Percentiles rank a stretch among this genome's conserved stretches.
Conservation (phyloP, 2,329 filamentous ascomycete genomes). For the Neurospora crassa region DNA sequence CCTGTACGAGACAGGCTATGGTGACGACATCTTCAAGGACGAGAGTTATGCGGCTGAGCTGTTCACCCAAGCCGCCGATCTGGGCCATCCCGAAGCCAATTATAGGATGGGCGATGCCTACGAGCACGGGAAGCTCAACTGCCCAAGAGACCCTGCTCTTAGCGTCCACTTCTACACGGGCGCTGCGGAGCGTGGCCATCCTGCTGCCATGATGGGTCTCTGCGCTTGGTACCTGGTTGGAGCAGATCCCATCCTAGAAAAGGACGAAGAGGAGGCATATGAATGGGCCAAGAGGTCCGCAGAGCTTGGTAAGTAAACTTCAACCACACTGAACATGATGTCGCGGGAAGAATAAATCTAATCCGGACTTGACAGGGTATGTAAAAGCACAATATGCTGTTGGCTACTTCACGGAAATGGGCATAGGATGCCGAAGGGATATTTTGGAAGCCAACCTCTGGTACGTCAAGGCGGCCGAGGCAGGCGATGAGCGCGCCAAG, state of each 20-base stretch:
- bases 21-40: constrained; percentile 88
- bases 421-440: constrained; percentile 88
- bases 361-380: constrained; percentile 37
- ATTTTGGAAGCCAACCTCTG: constrained; percentile 95
- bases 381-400: constrained; percentile 84
- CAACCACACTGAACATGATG: not conserved
- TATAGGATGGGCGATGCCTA: constrained; percentile 93
- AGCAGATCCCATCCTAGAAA: constrained; percentile 82
- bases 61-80: constrained; percentile 86
- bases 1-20: constrained; percentile 86
- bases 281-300: constrained; percentile 90
- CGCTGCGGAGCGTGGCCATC: constrained; percentile 75
- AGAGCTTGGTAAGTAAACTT: constrained; percentile 58
- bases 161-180: constrained; percentile 97
- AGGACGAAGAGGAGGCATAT: constrained; percentile 92
- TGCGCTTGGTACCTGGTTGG: constrained; percentile 99
- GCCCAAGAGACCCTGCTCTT: constrained; percentile 81
- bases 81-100: constrained; percentile 80
- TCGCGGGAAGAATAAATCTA: not conserved
- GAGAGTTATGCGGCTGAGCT: constrained; percentile 84
- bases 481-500: constrained; percentile 82
- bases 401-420: constrained; percentile 97
- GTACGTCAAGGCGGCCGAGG: constrained; percentile 93
- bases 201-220: constrained; percentile 91
- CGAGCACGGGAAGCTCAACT: constrained; percentile 80